Evolutionary conservation across 345 rosid species (phyloP).

Genomic region (Gossypium mustelinum): DNA sequence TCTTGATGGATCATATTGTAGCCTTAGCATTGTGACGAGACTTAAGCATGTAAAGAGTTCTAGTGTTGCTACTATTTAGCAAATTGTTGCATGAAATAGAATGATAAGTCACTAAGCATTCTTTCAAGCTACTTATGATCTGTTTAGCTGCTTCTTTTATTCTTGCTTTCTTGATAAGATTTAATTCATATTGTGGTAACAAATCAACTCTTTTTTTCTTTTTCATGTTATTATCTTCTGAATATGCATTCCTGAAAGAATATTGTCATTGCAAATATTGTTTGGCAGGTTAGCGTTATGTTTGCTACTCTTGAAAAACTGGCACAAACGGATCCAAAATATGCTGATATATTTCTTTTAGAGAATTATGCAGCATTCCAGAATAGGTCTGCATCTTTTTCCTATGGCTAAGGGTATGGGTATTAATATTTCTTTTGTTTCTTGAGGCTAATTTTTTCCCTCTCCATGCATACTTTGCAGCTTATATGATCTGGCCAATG

Average conservation of each 20-base stretch:
- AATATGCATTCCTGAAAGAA: background rate
- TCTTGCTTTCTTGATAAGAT: background rate
- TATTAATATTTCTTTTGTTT: conserved; percentile 6
- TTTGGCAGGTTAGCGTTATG: conserved; percentile 87
- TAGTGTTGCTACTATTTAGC: background rate
- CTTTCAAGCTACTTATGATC: background rate
- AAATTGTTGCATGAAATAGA: background rate
- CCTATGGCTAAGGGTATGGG: background rate
- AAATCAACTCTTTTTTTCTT: background rate
- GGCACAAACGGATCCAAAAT: conserved; percentile 88
- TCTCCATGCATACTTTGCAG: conserved; percentile 38
- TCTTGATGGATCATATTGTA: background rate
- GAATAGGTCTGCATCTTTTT: conserved; percentile 52
- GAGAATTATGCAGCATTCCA: conserved; percentile 99
- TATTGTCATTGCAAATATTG: conserved; percentile 16
- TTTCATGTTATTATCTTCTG: background rate
- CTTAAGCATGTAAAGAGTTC: background rate
- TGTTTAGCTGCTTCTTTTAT: background rate
- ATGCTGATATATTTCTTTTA: conserved; percentile 82
- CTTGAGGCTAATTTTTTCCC: background rate
- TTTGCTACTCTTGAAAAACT: conserved; percentile 86
- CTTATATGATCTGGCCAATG: conserved; percentile 94
- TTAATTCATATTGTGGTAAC: background rate
- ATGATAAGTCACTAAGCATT: background rate
- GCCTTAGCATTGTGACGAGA: background rate